Conservation (phyloP, 257 asterid genomes). For the Solanum chiquidenum region DNA sequence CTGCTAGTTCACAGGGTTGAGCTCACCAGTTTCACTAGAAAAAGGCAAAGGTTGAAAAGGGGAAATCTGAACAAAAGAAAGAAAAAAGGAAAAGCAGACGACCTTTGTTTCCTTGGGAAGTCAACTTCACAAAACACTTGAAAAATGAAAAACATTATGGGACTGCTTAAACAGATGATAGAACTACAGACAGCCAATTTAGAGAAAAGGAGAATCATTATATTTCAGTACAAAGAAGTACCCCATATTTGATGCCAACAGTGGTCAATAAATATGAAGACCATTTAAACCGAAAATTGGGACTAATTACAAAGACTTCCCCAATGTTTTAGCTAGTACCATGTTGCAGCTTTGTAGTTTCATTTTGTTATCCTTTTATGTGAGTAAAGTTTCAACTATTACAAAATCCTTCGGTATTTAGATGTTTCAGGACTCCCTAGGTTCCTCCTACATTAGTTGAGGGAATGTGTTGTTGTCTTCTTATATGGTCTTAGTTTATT, state of each 20-base stretch:
- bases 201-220: not conserved
- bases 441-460: not conserved
- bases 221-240: not conserved
- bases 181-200: not conserved
- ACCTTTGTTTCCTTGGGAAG: not conserved
- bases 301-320: not conserved
- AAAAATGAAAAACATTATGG: not conserved
- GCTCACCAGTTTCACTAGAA: not conserved
- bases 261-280: not conserved
- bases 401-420: not conserved
- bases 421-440: not conserved
- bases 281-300: not conserved
- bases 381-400: not conserved
- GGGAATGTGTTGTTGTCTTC: not conserved
- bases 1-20: not conserved
- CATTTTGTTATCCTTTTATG: not conserved
- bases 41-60: not conserved
- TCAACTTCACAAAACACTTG: not conserved
- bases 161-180: not conserved
- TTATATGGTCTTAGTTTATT: not conserved
- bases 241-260: not conserved
- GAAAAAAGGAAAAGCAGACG: not conserved
- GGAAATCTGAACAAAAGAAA: not conserved
- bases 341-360: not conserved
- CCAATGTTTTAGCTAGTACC: not conserved